These are phyloP conservation scores for Tulasnella sp. DNA, from an alignment of 768 basidiomycete genomes.

Conservation along the genomic window DNA sequence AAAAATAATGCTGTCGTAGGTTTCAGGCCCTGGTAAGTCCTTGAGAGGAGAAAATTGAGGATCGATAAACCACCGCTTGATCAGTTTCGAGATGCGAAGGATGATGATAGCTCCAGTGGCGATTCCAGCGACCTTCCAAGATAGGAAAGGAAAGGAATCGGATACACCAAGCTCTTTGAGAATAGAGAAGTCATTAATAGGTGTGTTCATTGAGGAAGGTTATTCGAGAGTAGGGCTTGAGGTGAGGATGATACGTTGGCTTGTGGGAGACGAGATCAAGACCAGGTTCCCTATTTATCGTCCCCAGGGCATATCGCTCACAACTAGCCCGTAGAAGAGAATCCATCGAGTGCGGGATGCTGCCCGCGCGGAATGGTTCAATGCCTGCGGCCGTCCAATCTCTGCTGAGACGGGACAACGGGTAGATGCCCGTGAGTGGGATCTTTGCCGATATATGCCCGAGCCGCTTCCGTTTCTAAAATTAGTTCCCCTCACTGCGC, in stretches of 20 bases:
- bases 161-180: neutral
- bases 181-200: neutral
- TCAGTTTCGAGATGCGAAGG: neutral
- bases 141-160: neutral
- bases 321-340: neutral
- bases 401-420: neutral
- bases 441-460: neutral
- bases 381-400: no score
- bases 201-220: neutral
- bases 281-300: neutral
- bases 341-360: neutral
- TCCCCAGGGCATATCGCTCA: neutral
- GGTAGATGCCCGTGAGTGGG: neutral
- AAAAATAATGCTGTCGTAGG: conserved; percentile 37
- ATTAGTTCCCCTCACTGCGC: neutral
- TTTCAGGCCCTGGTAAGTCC: conserved; percentile 25
- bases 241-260: neutral
- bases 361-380: neutral
- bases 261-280: neutral
- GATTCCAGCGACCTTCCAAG: neutral
- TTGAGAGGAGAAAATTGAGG: conserved; percentile 12
- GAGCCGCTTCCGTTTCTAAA: neutral
- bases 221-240: neutral
- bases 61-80: conserved; percentile 3
- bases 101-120: neutral